Evolutionary conservation across 306 rosid genomes (phyloP).

Genomic region (Canavalia ensiformis): DNA sequence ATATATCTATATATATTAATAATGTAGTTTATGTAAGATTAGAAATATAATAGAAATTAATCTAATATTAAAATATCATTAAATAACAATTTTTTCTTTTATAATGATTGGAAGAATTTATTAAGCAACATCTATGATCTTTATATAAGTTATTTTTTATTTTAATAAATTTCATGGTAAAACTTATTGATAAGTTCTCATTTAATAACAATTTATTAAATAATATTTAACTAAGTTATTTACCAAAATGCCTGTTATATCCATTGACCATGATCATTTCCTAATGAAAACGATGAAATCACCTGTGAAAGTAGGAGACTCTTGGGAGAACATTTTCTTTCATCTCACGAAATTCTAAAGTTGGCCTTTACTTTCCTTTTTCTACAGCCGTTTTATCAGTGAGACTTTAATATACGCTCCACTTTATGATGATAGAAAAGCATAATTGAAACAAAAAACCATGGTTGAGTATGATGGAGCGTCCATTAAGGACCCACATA

Average conservation of each 20-base stretch:
- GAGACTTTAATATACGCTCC: conserved; percentile 14
- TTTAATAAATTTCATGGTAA: not conserved
- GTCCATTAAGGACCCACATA: conserved; percentile 39
- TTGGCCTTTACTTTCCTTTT: not conserved
- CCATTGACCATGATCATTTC: not conserved
- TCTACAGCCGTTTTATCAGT: not conserved
- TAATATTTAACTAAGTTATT: no score
- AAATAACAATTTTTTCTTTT: no score
- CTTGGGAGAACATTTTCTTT: conserved; percentile 6
- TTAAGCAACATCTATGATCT: no score
- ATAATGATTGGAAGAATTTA: no score
- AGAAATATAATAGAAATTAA: no score
- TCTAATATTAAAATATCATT: no score
- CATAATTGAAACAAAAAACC: conserved; percentile 38
- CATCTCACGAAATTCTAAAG: conserved; percentile 18
- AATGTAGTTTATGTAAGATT: no score
- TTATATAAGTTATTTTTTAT: not conserved
- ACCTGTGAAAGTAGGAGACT: not conserved
- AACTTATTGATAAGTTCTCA: not conserved
- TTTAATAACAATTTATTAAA: no score
- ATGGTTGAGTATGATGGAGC: conserved; percentile 35
- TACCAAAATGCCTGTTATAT: no score
- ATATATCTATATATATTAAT: no score
- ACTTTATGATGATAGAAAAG: not conserved
- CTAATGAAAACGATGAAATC: not conserved